phyloP scores from a whole-genome alignment of 106 monocot species.

The Ottelia alismoides region DNA sequence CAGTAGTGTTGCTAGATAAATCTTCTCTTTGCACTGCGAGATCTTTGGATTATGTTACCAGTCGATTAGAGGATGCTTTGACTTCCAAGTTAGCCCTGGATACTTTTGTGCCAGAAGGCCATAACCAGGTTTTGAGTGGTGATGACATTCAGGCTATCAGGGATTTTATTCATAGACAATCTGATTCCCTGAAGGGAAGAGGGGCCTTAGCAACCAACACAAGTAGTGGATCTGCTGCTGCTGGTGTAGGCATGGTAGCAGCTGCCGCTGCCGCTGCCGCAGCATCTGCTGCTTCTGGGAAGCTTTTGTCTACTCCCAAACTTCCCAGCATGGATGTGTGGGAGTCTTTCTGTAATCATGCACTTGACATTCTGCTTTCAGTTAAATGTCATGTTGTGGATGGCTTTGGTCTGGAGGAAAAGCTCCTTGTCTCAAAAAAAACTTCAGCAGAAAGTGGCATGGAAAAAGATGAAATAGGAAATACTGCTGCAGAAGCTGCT shows the following conservation, averaged over 20 bases:
- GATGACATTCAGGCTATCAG: constrained; percentile 72
- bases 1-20: constrained; percentile 47
- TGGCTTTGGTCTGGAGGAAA: constrained; percentile 12
- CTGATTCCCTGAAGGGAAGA: constrained; percentile 71
- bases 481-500: constrained; percentile 24
- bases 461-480: too few relatives aligned
- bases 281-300: constrained; percentile 64
- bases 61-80: constrained; percentile 35
- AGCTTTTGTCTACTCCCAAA: constrained; percentile 40
- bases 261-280: constrained; percentile 86
- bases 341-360: constrained; percentile 34
- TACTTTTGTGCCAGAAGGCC: constrained; percentile 33
- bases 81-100: constrained; percentile 26
- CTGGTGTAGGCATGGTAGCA: constrained; percentile 85
- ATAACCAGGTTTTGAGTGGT: constrained; percentile 20
- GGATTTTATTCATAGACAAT: constrained; percentile 77
- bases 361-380: constrained; percentile 42
- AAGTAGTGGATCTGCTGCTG: constrained; percentile 34
- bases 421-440: constrained; percentile 1
- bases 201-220: constrained; percentile 40
- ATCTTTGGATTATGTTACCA: constrained; percentile 52
- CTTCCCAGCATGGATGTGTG: constrained; percentile 68
- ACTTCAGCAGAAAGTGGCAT: constrained; percentile 2
- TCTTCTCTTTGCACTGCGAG: constrained; percentile 34
- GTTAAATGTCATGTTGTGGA: constrained; percentile 13